phyloP scores from a whole-genome alignment of 352 stramenopile genomes.

The Thraustochytrium striatum region DNA sequence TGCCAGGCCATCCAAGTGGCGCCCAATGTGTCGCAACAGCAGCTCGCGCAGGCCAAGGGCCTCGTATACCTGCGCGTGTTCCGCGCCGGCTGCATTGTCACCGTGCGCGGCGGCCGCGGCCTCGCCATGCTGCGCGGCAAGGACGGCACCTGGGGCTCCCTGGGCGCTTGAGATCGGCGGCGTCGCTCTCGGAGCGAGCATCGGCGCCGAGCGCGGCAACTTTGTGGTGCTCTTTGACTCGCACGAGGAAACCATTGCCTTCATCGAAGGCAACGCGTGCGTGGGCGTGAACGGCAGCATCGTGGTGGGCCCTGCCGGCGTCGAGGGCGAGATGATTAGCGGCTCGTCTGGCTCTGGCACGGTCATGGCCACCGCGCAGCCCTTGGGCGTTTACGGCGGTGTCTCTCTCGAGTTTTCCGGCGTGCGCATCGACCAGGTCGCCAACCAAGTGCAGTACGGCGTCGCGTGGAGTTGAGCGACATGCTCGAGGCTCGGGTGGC shows the following conservation, averaged over 20 bases:
- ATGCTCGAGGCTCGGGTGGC: too few species aligned
- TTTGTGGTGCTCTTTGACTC: too few species aligned
- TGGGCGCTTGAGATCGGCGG: neutral
- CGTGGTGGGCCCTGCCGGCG: neutral
- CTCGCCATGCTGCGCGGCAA: neutral
- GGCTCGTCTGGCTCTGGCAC: neutral
- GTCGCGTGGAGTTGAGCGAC: too few species aligned
- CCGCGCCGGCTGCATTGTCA: constrained; percentile 17
- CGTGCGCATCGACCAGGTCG: neutral
- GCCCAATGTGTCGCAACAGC: too few species aligned
- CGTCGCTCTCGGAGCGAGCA: neutral
- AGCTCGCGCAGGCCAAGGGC: too few species aligned
- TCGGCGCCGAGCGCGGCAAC: neutral
- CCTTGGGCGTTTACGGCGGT: neutral
- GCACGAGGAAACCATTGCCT: neutral
- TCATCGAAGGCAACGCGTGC: neutral
- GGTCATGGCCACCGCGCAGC: neutral
- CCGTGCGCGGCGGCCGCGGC: neutral
- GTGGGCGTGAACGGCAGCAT: neutral
- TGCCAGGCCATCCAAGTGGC: too few species aligned
- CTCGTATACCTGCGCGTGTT: too few species aligned
- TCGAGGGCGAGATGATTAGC: neutral
- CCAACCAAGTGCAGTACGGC: neutral
- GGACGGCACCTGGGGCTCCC: neutral
- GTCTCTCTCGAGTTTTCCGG: neutral